These are phyloP conservation scores for Penicillium roqueforti DNA, from an alignment of 495 filamentous ascomycete genomes.

Conservation along the genomic window DNA sequence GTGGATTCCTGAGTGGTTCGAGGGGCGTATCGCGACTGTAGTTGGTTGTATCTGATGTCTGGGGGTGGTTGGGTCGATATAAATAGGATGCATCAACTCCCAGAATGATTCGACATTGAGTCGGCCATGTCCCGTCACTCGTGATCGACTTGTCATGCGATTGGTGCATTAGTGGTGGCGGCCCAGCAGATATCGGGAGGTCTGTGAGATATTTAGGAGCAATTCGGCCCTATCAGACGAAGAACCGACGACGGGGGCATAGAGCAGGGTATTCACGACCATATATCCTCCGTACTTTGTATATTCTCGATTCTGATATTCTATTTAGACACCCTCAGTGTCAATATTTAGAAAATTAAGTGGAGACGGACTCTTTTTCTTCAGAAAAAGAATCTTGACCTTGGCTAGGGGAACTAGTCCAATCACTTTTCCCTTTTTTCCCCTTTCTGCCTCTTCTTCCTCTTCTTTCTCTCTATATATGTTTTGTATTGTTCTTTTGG, in stretches of 20 bases:
- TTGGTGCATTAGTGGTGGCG: constrained; percentile 18
- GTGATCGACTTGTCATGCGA: constrained; percentile 21
- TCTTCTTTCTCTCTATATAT: constrained; percentile 8
- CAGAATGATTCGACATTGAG: constrained; percentile 3
- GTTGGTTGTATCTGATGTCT: background rate
- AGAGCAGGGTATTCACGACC: no score
- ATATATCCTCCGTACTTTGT: no score
- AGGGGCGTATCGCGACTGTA: constrained; percentile 26
- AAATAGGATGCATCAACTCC: constrained; percentile 10
- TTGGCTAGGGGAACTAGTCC: constrained; percentile 1
- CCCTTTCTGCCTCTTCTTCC: background rate
- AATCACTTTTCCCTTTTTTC: constrained; percentile 9
- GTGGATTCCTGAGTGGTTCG: constrained; percentile 19
- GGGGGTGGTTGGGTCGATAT: constrained; percentile 5
- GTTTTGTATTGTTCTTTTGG: background rate
- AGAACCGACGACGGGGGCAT: no score
- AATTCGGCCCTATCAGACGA: constrained; percentile 8
- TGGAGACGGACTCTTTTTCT: background rate
- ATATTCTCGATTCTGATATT: no score
- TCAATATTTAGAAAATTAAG: background rate
- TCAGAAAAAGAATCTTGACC: background rate
- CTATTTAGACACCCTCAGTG: background rate
- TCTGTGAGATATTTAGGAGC: constrained; percentile 1
- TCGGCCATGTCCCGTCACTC: constrained; percentile 12
- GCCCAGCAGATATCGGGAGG: constrained; percentile 1